phyloP scores from a whole-genome alignment of 2,329 filamentous ascomycete species.

The Ophiosphaerella narmari region DNA sequence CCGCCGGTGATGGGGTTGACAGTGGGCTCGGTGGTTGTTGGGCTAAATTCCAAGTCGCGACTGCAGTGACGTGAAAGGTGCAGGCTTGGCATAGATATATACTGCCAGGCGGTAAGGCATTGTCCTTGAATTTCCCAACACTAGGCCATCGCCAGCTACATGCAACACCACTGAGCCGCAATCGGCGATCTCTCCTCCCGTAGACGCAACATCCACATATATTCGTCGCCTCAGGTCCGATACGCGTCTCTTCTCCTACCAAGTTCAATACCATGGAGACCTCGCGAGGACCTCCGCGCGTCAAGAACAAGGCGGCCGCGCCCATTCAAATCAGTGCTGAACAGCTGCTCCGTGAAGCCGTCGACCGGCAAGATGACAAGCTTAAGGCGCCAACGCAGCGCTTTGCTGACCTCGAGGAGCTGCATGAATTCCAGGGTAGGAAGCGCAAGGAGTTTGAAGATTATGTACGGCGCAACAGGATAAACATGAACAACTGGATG shows the following conservation, averaged over 20 bases:
- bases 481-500: constrained; percentile 99
- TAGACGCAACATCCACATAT: constrained; percentile 1
- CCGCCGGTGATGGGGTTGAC: constrained; percentile 12
- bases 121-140: constrained; percentile 6
- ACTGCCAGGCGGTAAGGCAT: constrained; percentile 14
- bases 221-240: neutral
- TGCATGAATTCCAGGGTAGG: constrained; percentile 94
- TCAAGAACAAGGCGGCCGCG: constrained; percentile 98
- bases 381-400: constrained; percentile 91
- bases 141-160: constrained; percentile 10
- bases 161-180: constrained; percentile 6
- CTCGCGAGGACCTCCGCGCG: constrained; percentile 83
- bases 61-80: constrained; percentile 17
- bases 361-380: constrained; percentile 89
- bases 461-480: constrained; percentile 91
- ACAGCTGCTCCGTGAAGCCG: constrained; percentile 94
- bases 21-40: neutral
- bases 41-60: constrained; percentile 6
- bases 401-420: constrained; percentile 94
- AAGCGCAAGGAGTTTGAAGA: constrained; percentile 97
- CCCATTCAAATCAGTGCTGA: constrained; percentile 86
- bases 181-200: neutral
- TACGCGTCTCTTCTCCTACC: neutral
- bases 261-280: constrained; percentile 72
- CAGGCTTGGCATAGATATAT: constrained; percentile 26